These are phyloP conservation scores for Coemansia sp. DNA, from an alignment of 371 early-diverging fungal species.

Conservation along the genomic window DNA sequence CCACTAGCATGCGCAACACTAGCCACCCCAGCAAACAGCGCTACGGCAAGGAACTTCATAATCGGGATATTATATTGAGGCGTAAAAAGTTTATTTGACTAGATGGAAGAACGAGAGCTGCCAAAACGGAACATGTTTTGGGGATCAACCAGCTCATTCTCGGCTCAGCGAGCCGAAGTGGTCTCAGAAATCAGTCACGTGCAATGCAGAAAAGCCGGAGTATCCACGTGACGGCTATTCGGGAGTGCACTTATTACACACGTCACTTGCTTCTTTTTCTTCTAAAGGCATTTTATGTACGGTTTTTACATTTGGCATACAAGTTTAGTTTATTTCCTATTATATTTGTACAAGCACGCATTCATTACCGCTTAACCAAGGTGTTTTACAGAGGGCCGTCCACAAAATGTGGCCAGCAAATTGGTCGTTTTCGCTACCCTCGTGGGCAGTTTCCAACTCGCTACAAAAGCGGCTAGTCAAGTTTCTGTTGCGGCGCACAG, in stretches of 20 bases:
- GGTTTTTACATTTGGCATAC: background rate
- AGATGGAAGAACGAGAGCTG: background rate
- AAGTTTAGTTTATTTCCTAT: background rate
- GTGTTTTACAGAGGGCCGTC: background rate
- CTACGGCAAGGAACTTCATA: conserved; percentile 1
- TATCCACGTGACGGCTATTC: conserved; percentile 2
- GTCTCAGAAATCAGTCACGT: conserved; percentile 6
- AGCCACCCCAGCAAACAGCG: conserved; percentile 8
- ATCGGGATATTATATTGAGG: background rate
- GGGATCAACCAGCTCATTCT: background rate
- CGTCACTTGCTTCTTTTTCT: background rate
- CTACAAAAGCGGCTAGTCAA: conserved; percentile 84
- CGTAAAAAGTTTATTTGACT: background rate
- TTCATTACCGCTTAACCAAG: background rate
- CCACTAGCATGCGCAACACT: conserved; percentile 1
- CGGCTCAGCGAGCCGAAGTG: conserved; percentile 5
- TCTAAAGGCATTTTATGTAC: background rate
- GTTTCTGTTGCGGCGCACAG: conserved; percentile 77
- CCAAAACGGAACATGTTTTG: background rate
- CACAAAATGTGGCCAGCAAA: conserved; percentile 50
- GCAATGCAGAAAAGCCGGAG: background rate
- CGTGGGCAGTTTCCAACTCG: conserved; percentile 63
- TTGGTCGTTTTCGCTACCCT: conserved; percentile 51
- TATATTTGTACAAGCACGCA: background rate
- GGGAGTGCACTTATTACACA: background rate